A percentile compares a stretch with the other conserved stretches of the same genome.
These are phyloP conservation scores for Cinnamomum micranthum DNA, from an alignment of 164 flowering plant species.

Conservation along the genomic window DNA sequence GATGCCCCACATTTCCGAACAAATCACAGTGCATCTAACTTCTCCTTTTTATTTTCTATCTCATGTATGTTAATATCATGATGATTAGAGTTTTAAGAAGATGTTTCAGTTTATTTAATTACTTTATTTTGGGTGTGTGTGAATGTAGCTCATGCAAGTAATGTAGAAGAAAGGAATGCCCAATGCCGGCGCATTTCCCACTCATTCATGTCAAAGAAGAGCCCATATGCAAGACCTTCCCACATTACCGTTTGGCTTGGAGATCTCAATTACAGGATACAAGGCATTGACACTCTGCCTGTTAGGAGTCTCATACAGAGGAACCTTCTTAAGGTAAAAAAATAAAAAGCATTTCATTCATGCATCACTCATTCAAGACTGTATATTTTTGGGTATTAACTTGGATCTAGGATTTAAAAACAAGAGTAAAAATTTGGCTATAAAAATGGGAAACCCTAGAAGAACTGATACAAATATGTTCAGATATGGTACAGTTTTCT, in stretches of 20 bases:
- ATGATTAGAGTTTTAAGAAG: too few relatives aligned
- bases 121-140: not conserved
- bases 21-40: too few relatives aligned
- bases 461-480: too few relatives aligned
- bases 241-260: conserved; percentile 68
- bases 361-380: not conserved
- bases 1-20: too few relatives aligned
- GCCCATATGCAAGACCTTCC: conserved; percentile 45
- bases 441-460: too few relatives aligned
- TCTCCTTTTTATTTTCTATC: too few relatives aligned
- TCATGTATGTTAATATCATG: too few relatives aligned
- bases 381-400: too few relatives aligned
- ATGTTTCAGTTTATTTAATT: not conserved
- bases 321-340: conserved; percentile 50
- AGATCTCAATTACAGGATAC: conserved; percentile 72
- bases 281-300: conserved; percentile 50
- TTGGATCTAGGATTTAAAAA: too few relatives aligned
- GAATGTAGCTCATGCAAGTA: conserved; percentile 61
- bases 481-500: too few relatives aligned
- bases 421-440: too few relatives aligned
- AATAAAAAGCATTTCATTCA: not conserved
- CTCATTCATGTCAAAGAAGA: conserved; percentile 48
- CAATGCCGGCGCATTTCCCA: conserved; percentile 48
- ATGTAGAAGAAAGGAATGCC: conserved; percentile 67
- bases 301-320: conserved; percentile 43